Percentiles rank a stretch among this genome's conserved stretches.
Evolutionary conservation across 352 stramenopile species (phyloP).

Genomic region (Phytopythium ostracodes): DNA sequence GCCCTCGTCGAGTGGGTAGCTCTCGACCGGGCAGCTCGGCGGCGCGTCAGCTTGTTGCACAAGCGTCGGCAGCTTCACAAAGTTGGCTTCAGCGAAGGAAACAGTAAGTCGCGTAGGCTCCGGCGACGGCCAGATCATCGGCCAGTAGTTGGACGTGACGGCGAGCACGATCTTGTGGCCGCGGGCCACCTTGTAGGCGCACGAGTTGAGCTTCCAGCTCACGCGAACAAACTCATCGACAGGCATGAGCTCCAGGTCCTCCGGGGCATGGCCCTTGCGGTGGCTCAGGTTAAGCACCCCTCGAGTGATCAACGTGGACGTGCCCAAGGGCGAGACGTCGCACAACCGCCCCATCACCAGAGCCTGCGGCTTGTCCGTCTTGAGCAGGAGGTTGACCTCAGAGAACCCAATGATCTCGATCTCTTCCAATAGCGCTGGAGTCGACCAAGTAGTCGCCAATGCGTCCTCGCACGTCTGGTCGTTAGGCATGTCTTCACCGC

Average conservation of each 20-base stretch:
- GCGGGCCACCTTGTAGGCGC: constrained; percentile 28
- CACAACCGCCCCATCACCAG: constrained; percentile 35
- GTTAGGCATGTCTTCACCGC: constrained; percentile 41
- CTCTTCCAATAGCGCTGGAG: constrained; percentile 8
- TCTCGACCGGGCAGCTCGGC: constrained; percentile 22
- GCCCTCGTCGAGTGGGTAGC: constrained; percentile 28
- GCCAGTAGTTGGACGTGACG: constrained; percentile 46
- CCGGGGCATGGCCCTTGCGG: constrained; percentile 25
- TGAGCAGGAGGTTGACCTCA: constrained; percentile 30
- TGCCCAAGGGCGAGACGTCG: constrained; percentile 37
- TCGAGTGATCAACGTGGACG: constrained; percentile 37
- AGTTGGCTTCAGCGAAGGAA: constrained; percentile 23
- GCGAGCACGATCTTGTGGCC: constrained; percentile 33
- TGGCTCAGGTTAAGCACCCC: constrained; percentile 46
- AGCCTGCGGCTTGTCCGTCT: constrained; percentile 31
- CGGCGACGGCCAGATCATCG: constrained; percentile 44
- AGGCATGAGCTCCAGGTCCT: constrained; percentile 31
- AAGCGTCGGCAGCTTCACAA: constrained; percentile 32
- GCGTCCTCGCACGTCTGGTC: constrained; percentile 35
- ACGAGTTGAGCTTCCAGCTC: constrained; percentile 36
- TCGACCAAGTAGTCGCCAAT: constrained; percentile 31
- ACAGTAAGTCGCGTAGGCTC: constrained; percentile 30
- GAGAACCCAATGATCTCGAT: constrained; percentile 39
- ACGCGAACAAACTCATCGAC: constrained; percentile 21
- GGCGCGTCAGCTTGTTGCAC: neutral